Evolutionary conservation across 345 rosid genomes (phyloP), one percentile per base, ranked within the genome.

Genomic region (Gossypium thurberi): DNA sequence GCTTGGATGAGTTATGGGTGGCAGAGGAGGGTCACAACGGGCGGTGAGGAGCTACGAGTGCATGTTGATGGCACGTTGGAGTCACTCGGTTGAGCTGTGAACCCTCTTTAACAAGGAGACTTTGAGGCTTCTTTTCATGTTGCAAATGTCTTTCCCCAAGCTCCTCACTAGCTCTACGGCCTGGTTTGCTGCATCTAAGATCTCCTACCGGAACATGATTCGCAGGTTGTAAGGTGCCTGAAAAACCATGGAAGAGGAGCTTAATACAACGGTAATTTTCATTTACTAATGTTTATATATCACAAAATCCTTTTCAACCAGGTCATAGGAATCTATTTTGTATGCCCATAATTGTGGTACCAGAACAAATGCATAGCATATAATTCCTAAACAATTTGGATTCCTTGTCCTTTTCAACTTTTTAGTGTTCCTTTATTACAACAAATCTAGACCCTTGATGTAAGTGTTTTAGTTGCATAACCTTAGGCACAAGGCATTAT

Each of bases 201-300:
- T 89, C 76, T 85, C 91, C 0, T 81, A 20, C 58, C 73, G 74
- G 83, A 89, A 85, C 60, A 85, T 71, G 47, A 74, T 43, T n/a
- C 94, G 82, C 18, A 87, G 88, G 72, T 79, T 77, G 78, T 81
- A 72, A 11, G 88, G 90, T 60, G 91, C 91, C 94, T 89, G 63
- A 46, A 46, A 75, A 18, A 70, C 43, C 60, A 70, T 67, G 25
- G 13, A 7, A 40, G 37, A 33, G 40, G 40, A 33, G 40, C 40
- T 33, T 33, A 33, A 33, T 33, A 33, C 40, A 33, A 33, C 40
- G 0, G 40, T 33, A 33, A 33, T 33, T 33, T 5, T 5, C 40
- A 33, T 33, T 33, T 33, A 33, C 40, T 33, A 33, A 33, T 33
- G 40, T 33, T 33, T 5, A 33, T 33, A 5, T 33, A 4, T 33